phyloP scores from a whole-genome alignment of 2,329 filamentous ascomycete genomes.

The Cylindrodendrum hubeiense region DNA sequence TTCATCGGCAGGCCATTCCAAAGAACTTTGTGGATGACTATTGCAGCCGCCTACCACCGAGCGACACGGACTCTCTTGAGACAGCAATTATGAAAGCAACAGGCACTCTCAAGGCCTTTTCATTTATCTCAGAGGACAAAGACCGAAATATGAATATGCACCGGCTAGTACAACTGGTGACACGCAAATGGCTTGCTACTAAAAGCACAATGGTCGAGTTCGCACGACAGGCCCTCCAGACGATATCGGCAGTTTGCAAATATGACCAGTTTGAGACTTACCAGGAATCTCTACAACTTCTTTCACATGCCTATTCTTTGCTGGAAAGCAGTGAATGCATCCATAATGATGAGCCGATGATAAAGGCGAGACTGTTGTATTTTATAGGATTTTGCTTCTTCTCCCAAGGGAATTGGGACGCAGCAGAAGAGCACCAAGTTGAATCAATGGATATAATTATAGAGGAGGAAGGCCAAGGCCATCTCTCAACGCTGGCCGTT shows the following conservation, averaged over 20 bases:
- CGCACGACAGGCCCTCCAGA: constrained; percentile 34
- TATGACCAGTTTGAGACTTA: constrained; percentile 13
- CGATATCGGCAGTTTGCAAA: constrained; percentile 34
- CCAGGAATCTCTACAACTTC: constrained; percentile 22
- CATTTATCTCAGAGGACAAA: constrained; percentile 16
- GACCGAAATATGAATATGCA: constrained; percentile 23
- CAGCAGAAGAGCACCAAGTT: background rate
- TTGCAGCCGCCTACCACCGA: background rate
- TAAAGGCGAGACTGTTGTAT: background rate
- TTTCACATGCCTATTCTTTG: constrained; percentile 42
- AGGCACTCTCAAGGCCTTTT: constrained; percentile 45
- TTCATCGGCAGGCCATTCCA: constrained; percentile 48
- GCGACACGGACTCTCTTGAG: background rate
- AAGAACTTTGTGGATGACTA: constrained; percentile 36
- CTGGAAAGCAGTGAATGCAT: constrained; percentile 20
- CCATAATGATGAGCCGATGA: constrained; percentile 15
- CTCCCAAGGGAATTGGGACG: background rate
- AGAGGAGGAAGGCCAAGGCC: background rate
- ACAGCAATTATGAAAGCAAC: constrained; percentile 32
- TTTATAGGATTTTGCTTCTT: background rate
- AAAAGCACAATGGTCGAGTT: background rate
- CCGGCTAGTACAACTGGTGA: constrained; percentile 25
- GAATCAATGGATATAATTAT: background rate
- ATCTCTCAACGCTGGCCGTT: background rate
- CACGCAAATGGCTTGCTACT: constrained; percentile 11